A percentile compares a stretch with the other conserved stretches of the same genome.
Evolutionary conservation across 441 rosid species (phyloP).

Genomic region (Adansonia grandidieri): DNA sequence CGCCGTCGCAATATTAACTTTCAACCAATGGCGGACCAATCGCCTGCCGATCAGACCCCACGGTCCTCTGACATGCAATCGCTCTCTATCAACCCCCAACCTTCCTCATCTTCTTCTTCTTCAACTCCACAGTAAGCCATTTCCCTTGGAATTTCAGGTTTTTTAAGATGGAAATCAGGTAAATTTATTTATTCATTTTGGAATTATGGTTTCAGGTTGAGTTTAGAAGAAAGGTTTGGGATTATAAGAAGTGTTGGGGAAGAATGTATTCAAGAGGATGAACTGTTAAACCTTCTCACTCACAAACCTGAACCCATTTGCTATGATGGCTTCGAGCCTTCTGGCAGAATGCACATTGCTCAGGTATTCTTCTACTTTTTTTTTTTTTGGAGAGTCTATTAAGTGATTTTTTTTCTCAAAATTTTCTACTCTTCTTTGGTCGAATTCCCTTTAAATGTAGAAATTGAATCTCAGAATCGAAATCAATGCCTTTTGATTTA

Average conservation of each 20-base stretch:
- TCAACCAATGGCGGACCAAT: slow-evolving; percentile 34
- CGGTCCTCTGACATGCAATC: slow-evolving; percentile 38
- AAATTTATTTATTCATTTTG: background rate
- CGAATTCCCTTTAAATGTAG: background rate
- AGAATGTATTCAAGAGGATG: slow-evolving; percentile 77
- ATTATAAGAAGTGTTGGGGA: slow-evolving; percentile 78
- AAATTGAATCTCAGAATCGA: background rate
- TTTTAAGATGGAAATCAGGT: background rate
- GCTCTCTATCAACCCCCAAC: slow-evolving; percentile 40
- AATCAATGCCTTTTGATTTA: background rate
- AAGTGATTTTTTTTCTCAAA: background rate
- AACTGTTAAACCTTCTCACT: slow-evolving; percentile 66
- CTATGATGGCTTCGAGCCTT: slow-evolving; percentile 92
- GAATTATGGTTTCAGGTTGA: slow-evolving; percentile 43
- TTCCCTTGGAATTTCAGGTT: background rate
- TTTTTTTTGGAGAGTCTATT: background rate
- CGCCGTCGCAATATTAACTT: background rate
- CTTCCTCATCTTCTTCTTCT: slow-evolving; percentile 32
- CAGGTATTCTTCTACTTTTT: slow-evolving; percentile 47
- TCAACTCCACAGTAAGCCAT: slow-evolving; percentile 36
- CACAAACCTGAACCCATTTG: slow-evolving; percentile 78
- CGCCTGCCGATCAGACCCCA: slow-evolving; percentile 25
- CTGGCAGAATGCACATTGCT: slow-evolving; percentile 92
- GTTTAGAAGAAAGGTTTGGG: slow-evolving; percentile 59
- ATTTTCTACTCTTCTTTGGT: background rate